Conservation (phyloP, 2,329 filamentous ascomycete species). For the Fusarium siculi region DNA sequence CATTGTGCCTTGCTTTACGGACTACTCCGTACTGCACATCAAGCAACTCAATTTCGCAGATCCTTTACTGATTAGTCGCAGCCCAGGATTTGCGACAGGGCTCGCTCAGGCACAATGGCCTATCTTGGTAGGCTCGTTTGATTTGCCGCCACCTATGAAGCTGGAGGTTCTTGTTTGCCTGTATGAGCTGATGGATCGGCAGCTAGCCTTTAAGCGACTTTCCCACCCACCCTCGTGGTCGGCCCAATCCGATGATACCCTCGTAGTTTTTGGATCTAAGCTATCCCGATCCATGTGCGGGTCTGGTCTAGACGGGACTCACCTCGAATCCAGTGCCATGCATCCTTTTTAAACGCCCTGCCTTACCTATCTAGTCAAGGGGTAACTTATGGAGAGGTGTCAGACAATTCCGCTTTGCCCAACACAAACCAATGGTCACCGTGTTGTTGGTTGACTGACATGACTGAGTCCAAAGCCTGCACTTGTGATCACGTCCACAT, state of each 20-base stretch:
- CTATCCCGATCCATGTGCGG: slow-evolving; percentile 43
- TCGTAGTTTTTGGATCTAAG: slow-evolving; percentile 40
- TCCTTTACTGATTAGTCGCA: slow-evolving; percentile 2
- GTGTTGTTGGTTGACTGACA: neutral
- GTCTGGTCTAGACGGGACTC: slow-evolving; percentile 22
- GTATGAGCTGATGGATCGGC: slow-evolving; percentile 42
- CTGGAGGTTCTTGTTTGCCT: slow-evolving; percentile 29
- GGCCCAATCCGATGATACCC: slow-evolving; percentile 43
- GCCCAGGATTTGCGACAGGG: slow-evolving; percentile 18
- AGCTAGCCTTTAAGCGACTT: slow-evolving; percentile 41
- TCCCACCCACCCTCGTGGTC: slow-evolving; percentile 35
- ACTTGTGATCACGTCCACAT: neutral
- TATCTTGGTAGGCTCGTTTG: slow-evolving; percentile 6
- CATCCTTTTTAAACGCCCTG: neutral
- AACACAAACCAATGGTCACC: slow-evolving; percentile 8
- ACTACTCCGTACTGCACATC: neutral
- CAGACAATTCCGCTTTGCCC: slow-evolving; percentile 21
- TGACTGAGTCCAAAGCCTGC: neutral
- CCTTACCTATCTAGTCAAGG: neutral
- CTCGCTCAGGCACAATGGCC: slow-evolving; percentile 21
- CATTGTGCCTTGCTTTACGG: neutral
- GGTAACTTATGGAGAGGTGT: neutral
- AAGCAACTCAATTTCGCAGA: slow-evolving; percentile 22
- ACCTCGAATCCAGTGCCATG: slow-evolving; percentile 1
- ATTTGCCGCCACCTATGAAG: slow-evolving; percentile 26